Percentiles rank a stretch among this genome's conserved stretches.
phyloP scores from a whole-genome alignment of 352 stramenopile species.

The Globisporangium mamillatum region DNA sequence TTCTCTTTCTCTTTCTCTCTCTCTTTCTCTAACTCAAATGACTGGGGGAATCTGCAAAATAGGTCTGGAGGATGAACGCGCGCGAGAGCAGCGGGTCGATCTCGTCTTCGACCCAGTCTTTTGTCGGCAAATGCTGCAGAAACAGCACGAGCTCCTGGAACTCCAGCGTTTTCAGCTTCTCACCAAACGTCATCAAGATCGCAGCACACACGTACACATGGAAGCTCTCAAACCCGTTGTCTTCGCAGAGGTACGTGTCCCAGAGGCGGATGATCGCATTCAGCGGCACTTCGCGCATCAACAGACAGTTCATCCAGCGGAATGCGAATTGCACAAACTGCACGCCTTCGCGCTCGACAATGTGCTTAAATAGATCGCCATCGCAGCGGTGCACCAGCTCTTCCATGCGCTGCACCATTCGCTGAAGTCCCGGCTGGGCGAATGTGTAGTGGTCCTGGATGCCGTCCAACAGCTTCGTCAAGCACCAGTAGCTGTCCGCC shows the following conservation, averaged over 20 bases:
- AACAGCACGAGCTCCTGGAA: constrained; percentile 98
- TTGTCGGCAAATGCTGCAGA: constrained; percentile 95
- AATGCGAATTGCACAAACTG: constrained; percentile 99
- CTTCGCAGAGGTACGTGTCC: constrained; percentile 99
- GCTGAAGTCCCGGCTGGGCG: constrained; percentile 97
- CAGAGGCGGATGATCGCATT: constrained; percentile 96
- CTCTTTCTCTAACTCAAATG: constrained; percentile 47
- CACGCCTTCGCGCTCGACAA: constrained; percentile 91
- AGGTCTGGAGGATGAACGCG: constrained; percentile 93
- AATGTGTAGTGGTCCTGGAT: constrained; percentile 99
- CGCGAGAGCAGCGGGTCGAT: constrained; percentile 98
- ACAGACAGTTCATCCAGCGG: constrained; percentile 99
- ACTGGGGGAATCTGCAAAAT: constrained; percentile 85
- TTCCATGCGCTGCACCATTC: constrained; percentile 97
- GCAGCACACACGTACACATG: constrained; percentile 99
- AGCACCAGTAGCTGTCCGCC: constrained; percentile 98
- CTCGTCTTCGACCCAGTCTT: constrained; percentile 96
- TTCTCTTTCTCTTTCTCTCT: background rate
- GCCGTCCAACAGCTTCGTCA: constrained; percentile 97
- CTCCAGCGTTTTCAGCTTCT: constrained; percentile 93
- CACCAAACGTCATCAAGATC: constrained; percentile 97
- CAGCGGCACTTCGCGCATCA: constrained; percentile 97
- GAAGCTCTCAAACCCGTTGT: constrained; percentile 99
- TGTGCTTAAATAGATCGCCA: constrained; percentile 92
- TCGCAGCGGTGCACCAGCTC: constrained; percentile 97